Base-by-base conservation (phyloP, 139 green algal species). In the Picochlorum sp. region DNA sequence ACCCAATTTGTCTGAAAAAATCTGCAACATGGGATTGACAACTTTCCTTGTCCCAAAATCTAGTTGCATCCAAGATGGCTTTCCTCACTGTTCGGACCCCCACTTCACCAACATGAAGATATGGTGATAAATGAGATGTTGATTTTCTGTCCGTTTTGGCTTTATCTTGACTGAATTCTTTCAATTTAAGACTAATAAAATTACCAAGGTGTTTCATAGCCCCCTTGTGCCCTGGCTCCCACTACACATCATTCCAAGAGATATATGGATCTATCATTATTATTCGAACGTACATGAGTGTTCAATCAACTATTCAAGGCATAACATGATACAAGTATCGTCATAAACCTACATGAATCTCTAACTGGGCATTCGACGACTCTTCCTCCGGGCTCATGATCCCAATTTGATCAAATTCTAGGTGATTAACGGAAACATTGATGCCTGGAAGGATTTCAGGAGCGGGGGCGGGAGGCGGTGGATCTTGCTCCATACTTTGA, bases 31-130 rank as follows among this genome's bases (percentile, higher is more conserved):
- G 39, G 44, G 57, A 33, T 16, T 31, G 54, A 47, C 31, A 30
- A 18, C 52, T 52, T 22, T 36, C 30, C 18, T 24, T 50, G 26
- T 20, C 9, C 43, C 58, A 53, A 8, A 29, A 1, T 22, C 8
- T 20, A 13, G 49, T 50, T 33, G 6, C 35, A 22, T 33, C 33
- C 13, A 31, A 70, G 9, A 78, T 74, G 67, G 72, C 52, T 65
- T 85, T 81, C 55, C 76, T 85, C 32, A 93, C 73, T 62, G 80
- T 65, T 6, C 83, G 68, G 35, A 83, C 77, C 55, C 74, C 85
- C 58, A 96, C 81, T 63, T 85, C 80, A 20, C 89, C 89, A 59
- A 81, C 89, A 74, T 96, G 89, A 12, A 96, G 75, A 83, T 94
- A 86, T n/a, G 89, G 89, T 9, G 85, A 95, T 20, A 96, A 76